Evolutionary conservation across 2,329 filamentous ascomycete genomes (phyloP).

Genomic region (Cercospora sp.): DNA sequence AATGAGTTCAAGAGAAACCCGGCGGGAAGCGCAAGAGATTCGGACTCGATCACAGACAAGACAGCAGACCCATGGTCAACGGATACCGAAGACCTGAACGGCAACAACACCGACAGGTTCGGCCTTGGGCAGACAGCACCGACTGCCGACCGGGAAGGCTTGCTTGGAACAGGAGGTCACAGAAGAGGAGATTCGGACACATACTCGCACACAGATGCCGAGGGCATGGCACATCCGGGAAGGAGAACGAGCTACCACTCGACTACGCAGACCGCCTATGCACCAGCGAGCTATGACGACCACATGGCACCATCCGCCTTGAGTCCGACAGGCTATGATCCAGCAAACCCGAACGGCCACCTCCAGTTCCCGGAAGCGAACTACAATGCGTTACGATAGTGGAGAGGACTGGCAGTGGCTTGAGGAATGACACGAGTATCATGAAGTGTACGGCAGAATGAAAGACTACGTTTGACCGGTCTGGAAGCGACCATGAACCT

Average conservation of each 20-base stretch:
- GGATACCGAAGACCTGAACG: slow-evolving; percentile 42
- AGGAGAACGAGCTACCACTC: slow-evolving; percentile 22
- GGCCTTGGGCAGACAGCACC: slow-evolving; percentile 16
- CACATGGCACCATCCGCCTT: slow-evolving; percentile 25
- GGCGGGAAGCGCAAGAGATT: slow-evolving; percentile 27
- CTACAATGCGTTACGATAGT: slow-evolving; percentile 24
- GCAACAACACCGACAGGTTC: slow-evolving; percentile 17
- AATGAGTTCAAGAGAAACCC: slow-evolving; percentile 43
- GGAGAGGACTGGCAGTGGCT: not conserved
- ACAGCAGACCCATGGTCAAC: slow-evolving; percentile 49
- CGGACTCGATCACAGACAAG: slow-evolving; percentile 38
- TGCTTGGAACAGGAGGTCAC: slow-evolving; percentile 18
- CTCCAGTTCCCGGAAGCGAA: slow-evolving; percentile 31
- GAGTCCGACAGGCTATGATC: slow-evolving; percentile 21
- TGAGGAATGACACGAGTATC: not conserved
- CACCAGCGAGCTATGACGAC: slow-evolving; percentile 19
- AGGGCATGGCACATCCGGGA: slow-evolving; percentile 25
- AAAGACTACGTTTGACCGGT: not conserved
- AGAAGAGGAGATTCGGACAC: slow-evolving; percentile 15
- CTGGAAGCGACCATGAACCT: not conserved
- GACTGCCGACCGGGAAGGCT: slow-evolving; percentile 19
- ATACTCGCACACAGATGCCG: slow-evolving; percentile 12
- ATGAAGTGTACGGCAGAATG: slow-evolving; percentile 4
- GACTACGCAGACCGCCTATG: slow-evolving; percentile 13
- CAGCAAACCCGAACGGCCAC: slow-evolving; percentile 19